Evolutionary conservation across 495 filamentous ascomycete species (phyloP).

Genomic region (Penicillium atrosanguineum): DNA sequence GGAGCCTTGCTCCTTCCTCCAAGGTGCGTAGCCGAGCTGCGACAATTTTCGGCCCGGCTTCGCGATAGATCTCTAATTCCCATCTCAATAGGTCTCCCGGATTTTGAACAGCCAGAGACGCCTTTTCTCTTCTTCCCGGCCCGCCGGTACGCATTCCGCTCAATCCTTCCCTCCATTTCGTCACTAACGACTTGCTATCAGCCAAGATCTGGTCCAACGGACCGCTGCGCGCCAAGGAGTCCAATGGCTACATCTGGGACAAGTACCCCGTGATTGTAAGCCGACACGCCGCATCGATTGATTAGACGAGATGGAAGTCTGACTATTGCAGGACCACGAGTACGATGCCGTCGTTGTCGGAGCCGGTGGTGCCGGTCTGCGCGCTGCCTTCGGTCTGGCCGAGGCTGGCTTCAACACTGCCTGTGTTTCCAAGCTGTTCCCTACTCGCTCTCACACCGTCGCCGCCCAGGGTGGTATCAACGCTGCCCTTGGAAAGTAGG

Average conservation of each 20-base stretch:
- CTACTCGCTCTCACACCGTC: slow-evolving; percentile 92
- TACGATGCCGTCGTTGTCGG: slow-evolving; percentile 92
- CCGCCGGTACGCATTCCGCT: slow-evolving; percentile 61
- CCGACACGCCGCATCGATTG: slow-evolving; percentile 13
- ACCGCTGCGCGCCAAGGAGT: slow-evolving; percentile 88
- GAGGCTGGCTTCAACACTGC: slow-evolving; percentile 98
- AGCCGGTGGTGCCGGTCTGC: slow-evolving; percentile 89
- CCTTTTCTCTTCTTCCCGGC: slow-evolving; percentile 80
- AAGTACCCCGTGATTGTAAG: slow-evolving; percentile 93
- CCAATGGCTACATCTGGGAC: slow-evolving; percentile 72
- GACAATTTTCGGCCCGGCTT: slow-evolving; percentile 26
- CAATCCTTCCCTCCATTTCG: slow-evolving; percentile 6
- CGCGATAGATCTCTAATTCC: slow-evolving; percentile 24
- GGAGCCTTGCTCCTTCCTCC: slow-evolving; percentile 57
- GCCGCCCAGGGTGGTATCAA: slow-evolving; percentile 84
- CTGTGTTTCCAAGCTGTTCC: slow-evolving; percentile 97
- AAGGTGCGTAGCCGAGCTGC: slow-evolving; percentile 43
- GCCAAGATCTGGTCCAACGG: slow-evolving; percentile 79
- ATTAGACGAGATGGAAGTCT: slow-evolving; percentile 18
- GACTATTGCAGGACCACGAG: slow-evolving; percentile 60
- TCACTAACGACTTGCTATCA: slow-evolving; percentile 37
- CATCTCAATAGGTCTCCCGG: slow-evolving; percentile 40
- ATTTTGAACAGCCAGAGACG: slow-evolving; percentile 56
- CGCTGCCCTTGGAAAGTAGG: slow-evolving; percentile 86
- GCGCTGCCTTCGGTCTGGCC: slow-evolving; percentile 92